Conservation (phyloP, 2,329 filamentous ascomycete genomes). For the Epichloe coenophiala region DNA sequence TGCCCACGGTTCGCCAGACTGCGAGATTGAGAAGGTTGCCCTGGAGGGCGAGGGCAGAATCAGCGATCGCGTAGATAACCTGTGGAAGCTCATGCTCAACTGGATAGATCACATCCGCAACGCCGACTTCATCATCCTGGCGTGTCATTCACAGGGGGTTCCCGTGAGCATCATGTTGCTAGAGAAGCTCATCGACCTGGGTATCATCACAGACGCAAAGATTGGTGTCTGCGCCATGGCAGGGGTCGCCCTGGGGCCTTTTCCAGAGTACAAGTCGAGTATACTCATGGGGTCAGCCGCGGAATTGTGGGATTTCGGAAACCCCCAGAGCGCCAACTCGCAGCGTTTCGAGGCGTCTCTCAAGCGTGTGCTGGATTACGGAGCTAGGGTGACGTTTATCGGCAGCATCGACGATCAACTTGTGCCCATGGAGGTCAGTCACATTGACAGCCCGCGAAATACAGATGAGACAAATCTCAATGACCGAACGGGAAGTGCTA, state of each 20-base stretch:
- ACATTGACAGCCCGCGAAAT: not conserved
- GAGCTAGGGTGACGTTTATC: slow-evolving; percentile 73
- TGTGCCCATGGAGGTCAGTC: slow-evolving; percentile 69
- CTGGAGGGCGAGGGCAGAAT: slow-evolving; percentile 93
- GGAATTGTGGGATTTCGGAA: slow-evolving; percentile 87
- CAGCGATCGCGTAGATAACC: slow-evolving; percentile 71
- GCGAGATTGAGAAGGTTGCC: slow-evolving; percentile 83
- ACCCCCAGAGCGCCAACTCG: slow-evolving; percentile 66
- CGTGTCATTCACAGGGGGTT: slow-evolving; percentile 94
- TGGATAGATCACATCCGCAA: slow-evolving; percentile 83
- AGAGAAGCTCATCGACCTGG: slow-evolving; percentile 82
- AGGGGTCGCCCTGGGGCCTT: slow-evolving; percentile 86
- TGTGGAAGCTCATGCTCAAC: slow-evolving; percentile 90
- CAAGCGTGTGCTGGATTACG: slow-evolving; percentile 60
- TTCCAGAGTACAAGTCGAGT: slow-evolving; percentile 79
- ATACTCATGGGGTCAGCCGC: slow-evolving; percentile 84
- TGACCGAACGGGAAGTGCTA: not conserved
- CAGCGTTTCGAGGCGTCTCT: slow-evolving; percentile 68
- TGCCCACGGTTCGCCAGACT: slow-evolving; percentile 55
- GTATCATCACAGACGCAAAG: slow-evolving; percentile 61
- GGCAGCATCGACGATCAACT: slow-evolving; percentile 96
- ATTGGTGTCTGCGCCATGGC: slow-evolving; percentile 85
- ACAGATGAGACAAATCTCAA: not conserved
- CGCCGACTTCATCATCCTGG: slow-evolving; percentile 83
- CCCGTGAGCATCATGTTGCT: slow-evolving; percentile 87